Conservation (phyloP, 768 basidiomycete species). For the Suillus decipiens region DNA sequence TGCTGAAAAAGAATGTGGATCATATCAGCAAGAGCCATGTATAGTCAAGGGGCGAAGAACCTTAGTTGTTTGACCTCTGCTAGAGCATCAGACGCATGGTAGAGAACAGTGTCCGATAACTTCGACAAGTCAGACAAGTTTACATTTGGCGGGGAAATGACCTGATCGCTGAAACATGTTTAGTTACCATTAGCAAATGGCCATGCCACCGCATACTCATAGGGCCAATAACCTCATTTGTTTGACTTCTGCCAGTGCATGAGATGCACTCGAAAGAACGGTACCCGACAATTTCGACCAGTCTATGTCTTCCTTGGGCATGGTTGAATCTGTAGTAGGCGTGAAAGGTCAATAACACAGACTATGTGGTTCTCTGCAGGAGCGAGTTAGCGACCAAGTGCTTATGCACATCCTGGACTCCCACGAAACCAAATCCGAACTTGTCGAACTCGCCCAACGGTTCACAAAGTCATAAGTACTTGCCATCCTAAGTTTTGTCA, state of each 20-base stretch:
- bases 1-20: not conserved
- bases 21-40: not conserved
- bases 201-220: not conserved
- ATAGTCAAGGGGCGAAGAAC: not conserved
- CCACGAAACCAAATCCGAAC: not conserved
- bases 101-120: not conserved
- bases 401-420: not conserved
- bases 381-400: not conserved
- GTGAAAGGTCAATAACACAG: not conserved
- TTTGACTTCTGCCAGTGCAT: not conserved
- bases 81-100: not conserved
- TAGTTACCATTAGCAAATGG: not conserved
- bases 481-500: not conserved
- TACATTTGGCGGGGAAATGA: not conserved
- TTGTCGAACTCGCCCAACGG: not conserved
- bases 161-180: not conserved
- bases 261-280: not conserved
- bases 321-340: not conserved
- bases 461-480: not conserved
- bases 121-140: not conserved
- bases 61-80: conserved; percentile 1
- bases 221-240: conserved; percentile 1
- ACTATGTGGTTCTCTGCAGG: not conserved
- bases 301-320: not conserved
- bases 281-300: not conserved